Conservation (phyloP, 306 rosid species). For the Fagus sylvatica region DNA sequence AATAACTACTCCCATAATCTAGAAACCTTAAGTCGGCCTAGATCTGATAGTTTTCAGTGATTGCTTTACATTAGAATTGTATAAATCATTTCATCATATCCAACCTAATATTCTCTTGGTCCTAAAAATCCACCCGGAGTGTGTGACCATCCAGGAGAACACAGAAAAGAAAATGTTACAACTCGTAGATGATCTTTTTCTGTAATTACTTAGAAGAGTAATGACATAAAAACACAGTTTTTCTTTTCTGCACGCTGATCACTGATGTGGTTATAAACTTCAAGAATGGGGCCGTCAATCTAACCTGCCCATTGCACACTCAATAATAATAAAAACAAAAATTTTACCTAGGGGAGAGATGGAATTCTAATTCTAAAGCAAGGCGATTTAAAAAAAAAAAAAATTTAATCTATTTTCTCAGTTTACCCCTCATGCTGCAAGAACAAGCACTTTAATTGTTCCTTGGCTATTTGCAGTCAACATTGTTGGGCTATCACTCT, state of each 20-base stretch:
- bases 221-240: background rate
- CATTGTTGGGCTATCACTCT: constrained; percentile 88
- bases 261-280: background rate
- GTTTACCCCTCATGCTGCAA: constrained; percentile 53
- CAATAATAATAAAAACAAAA: background rate
- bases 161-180: background rate
- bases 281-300: background rate
- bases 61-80: too few species aligned
- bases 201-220: background rate
- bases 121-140: background rate
- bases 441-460: constrained; percentile 88
- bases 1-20: too few species aligned
- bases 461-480: constrained; percentile 96
- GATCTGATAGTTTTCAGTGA: too few species aligned
- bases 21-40: too few species aligned
- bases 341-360: background rate
- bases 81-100: too few species aligned
- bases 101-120: too few species aligned
- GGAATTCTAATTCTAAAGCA: background rate
- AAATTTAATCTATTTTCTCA: background rate
- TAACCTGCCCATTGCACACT: background rate
- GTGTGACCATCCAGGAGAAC: background rate
- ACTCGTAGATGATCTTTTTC: background rate
- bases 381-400: background rate
- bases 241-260: background rate